Evolutionary conservation across 805 yeast species (phyloP), one percentile per base, ranked within the genome.

Genomic region (Debaryomyces castellii): DNA sequence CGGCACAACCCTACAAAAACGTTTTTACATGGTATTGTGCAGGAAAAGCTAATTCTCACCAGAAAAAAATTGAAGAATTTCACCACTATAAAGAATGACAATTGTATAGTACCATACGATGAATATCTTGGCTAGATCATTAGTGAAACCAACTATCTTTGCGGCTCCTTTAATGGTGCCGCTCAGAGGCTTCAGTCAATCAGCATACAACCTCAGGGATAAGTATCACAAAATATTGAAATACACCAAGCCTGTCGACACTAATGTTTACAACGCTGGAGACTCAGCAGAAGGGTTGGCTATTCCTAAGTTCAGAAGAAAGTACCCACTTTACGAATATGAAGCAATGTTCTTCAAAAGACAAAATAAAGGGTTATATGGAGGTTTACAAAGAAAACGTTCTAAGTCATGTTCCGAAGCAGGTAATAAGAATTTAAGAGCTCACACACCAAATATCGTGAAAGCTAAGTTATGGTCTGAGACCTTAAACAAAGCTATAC

Each of bases 361-460:
- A 67, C 83, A 91, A 54, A 89, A 92, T 63, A 71, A 84, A 42
- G 99, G 98, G 4, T 75, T 94, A 35, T 92, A 80, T 63, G 99
- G 98, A 20, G 99, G 97, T 12, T 80, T 87, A 45, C 85, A 85
- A 59, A 79, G 88, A 41, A 82, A 81, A 52, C 77, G 82, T 51
- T 95, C 96, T 54, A 81, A 89, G 66, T 79, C 81, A 46, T 77
- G 91, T 47, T 81, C 96, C 12, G 96, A 89, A 61, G 74, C 79
- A 59, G 82, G 83, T 43, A 89, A 87, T 69, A 84, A 83, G 59
- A 81, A 82, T 48, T 78, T 86, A 64, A 76, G 94, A 58, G 72
- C 74, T 20, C 92, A 94, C 83, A 67, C 77, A 54, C 96, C 96
- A 33, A 94, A 94, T 67, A 82, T 90, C 38, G 82, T 86, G 39